phyloP scores from a whole-genome alignment of 306 rosid genomes.

The Aeschynomene evenia region DNA sequence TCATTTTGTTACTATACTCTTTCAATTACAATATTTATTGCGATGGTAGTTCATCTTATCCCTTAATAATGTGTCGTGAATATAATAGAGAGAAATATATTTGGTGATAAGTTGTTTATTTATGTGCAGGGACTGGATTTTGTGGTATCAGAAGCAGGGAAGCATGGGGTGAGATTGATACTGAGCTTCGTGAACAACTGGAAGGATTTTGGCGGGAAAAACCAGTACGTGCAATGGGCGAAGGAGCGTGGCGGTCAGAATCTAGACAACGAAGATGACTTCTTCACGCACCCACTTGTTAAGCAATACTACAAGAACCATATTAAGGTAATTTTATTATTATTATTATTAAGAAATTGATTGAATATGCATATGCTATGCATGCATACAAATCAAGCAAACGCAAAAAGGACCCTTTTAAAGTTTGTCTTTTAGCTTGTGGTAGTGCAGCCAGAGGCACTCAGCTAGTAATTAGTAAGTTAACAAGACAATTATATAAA shows the following conservation, averaged over 20 bases:
- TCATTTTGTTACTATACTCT: too few relatives aligned
- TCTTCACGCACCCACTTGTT: conserved; percentile 29
- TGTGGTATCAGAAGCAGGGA: conserved; percentile 42
- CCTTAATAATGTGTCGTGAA: too few relatives aligned
- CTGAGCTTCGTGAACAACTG: conserved; percentile 46
- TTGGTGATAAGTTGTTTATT: too few relatives aligned
- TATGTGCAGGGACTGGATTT: conserved; percentile 36
- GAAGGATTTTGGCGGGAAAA: conserved; percentile 39
- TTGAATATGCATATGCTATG: not conserved
- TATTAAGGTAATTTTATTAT: conserved; percentile 42
- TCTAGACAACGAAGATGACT: conserved; percentile 38
- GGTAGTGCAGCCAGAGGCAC: too few relatives aligned
- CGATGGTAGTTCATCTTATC: too few relatives aligned
- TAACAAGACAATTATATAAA: too few relatives aligned
- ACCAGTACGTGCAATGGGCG: conserved; percentile 41
- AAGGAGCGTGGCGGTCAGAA: conserved; percentile 24
- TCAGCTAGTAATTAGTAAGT: too few relatives aligned
- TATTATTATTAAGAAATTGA: too few relatives aligned
- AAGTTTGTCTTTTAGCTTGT: too few relatives aligned
- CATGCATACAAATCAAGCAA: not conserved
- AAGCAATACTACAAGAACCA: conserved; percentile 42
- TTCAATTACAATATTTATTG: too few relatives aligned
- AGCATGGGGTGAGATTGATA: conserved; percentile 33
- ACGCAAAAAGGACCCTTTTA: not conserved
- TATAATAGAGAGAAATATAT: too few relatives aligned